A percentile compares a stretch with the other conserved stretches of the same genome.
These are phyloP conservation scores for Kingdonia uniflora DNA, from an alignment of 164 flowering plant species.

Conservation along the genomic window DNA sequence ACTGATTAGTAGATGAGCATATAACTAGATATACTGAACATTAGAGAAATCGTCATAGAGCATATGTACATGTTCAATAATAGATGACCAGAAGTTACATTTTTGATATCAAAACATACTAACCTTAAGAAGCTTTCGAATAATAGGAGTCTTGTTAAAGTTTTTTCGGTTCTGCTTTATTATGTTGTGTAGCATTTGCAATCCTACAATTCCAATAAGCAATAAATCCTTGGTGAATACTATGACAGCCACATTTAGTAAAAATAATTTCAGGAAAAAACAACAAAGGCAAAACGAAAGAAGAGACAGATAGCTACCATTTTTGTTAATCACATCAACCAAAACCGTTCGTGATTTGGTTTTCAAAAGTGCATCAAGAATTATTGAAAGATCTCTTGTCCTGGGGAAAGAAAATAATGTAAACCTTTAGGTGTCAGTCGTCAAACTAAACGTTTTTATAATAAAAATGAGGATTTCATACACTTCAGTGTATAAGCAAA, in stretches of 20 bases:
- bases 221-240: not conserved
- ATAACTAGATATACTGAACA: too few relatives aligned
- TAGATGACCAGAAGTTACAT: too few relatives aligned
- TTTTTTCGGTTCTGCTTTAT: slow-evolving; percentile 74
- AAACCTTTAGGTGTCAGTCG: not conserved
- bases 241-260: too few relatives aligned
- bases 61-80: too few relatives aligned
- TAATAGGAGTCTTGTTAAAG: slow-evolving; percentile 71
- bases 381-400: slow-evolving; percentile 88
- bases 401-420: slow-evolving; percentile 32
- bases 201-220: slow-evolving; percentile 32
- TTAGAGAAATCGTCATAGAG: too few relatives aligned
- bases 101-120: not conserved
- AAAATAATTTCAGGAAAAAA: not conserved
- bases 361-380: slow-evolving; percentile 91
- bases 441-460: not conserved
- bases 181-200: slow-evolving; percentile 90
- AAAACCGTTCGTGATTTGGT: slow-evolving; percentile 76
- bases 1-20: too few relatives aligned
- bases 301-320: too few relatives aligned
- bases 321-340: slow-evolving; percentile 75
- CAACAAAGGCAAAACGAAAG: too few relatives aligned
- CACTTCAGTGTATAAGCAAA: slow-evolving; percentile 1
- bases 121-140: slow-evolving; percentile 95
- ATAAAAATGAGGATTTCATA: not conserved